A percentile compares a stretch with the other conserved stretches of the same genome.
These are phyloP conservation scores for Calonectria pseudoturangicola DNA, from an alignment of 2,329 filamentous ascomycete genomes.

Conservation along the genomic window DNA sequence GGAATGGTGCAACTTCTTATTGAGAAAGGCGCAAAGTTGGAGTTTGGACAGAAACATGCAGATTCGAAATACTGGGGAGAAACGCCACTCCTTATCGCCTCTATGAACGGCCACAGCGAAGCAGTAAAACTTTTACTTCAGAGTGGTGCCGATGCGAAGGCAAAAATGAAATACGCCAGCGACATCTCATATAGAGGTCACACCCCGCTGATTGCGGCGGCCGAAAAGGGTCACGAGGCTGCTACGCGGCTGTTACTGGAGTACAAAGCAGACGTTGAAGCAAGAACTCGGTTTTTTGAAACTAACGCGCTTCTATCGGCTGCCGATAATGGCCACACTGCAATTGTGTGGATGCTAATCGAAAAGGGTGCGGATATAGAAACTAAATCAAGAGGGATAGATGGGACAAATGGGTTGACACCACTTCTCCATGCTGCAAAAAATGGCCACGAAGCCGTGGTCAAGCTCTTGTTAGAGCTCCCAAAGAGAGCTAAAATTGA, in stretches of 20 bases:
- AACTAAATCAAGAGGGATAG: neutral
- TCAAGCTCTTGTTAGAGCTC: neutral
- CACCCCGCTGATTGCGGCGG: neutral
- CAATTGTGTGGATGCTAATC: neutral
- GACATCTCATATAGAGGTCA: neutral
- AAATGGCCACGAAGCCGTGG: neutral
- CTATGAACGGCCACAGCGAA: neutral
- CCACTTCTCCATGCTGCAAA: neutral
- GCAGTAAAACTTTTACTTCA: neutral
- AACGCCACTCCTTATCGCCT: neutral
- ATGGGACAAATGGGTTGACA: slow-evolving; percentile 2
- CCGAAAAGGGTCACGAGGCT: neutral
- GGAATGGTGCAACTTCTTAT: neutral
- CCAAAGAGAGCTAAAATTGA: neutral
- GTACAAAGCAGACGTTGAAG: neutral
- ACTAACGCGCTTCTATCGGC: neutral
- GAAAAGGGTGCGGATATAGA: neutral
- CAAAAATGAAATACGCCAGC: neutral
- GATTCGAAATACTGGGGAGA: neutral
- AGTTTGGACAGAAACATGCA: neutral
- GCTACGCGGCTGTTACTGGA: neutral
- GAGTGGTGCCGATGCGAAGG: neutral
- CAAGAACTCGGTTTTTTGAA: neutral
- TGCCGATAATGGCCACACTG: neutral
- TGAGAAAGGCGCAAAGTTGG: slow-evolving; percentile 1